A percentile compares a stretch with the other conserved stretches of the same genome.
Conservation (phyloP, 2,329 filamentous ascomycete species). For the Didymella lethalis region DNA sequence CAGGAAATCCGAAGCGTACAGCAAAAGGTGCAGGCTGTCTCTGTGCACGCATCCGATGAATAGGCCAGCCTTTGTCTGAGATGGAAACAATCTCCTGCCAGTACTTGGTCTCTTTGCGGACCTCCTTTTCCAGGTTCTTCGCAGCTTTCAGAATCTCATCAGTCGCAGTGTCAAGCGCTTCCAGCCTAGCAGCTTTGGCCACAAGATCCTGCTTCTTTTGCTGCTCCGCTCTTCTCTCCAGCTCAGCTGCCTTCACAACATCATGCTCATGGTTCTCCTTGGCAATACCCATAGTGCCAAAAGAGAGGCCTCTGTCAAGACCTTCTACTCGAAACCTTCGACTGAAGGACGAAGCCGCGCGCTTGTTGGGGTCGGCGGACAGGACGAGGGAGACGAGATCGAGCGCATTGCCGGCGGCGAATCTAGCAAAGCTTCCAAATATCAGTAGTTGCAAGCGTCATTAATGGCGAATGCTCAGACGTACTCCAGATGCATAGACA, state of each 20-base stretch:
- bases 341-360: constrained; percentile 39
- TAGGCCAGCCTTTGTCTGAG: constrained; percentile 83
- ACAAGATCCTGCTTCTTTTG: constrained; percentile 56
- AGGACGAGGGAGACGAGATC: constrained; percentile 45
- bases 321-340: constrained; percentile 37
- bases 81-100: constrained; percentile 87
- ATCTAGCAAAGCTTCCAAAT: constrained; percentile 38
- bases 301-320: constrained; percentile 47
- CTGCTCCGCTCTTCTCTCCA: constrained; percentile 44
- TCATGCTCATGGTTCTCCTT: constrained; percentile 33
- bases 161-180: constrained; percentile 77
- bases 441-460: constrained; percentile 35
- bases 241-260: constrained; percentile 30
- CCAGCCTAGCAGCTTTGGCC: constrained; percentile 76
- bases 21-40: constrained; percentile 77
- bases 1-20: constrained; percentile 88
- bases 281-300: constrained; percentile 41
- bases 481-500: constrained; percentile 53
- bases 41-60: constrained; percentile 55
- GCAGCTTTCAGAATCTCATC: constrained; percentile 77
- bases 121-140: constrained; percentile 75
- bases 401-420: constrained; percentile 43
- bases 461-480: constrained; percentile 59
- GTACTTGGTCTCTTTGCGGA: constrained; percentile 81
- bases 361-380: constrained; percentile 41